phyloP scores from a whole-genome alignment of 2,329 filamentous ascomycete genomes.

The Pseudogymnoascus sp. region DNA sequence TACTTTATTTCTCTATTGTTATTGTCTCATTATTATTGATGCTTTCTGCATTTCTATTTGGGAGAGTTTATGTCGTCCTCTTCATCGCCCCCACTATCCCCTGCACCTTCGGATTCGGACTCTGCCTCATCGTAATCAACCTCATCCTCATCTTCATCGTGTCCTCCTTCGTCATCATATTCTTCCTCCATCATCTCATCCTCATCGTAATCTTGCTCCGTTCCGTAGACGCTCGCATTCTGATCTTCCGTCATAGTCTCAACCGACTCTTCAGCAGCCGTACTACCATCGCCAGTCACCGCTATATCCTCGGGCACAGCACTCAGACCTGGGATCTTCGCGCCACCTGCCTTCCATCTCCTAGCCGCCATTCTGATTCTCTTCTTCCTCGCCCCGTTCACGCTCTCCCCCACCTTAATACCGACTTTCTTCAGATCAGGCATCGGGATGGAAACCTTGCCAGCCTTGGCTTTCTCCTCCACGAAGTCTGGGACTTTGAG shows the following conservation, averaged over 20 bases:
- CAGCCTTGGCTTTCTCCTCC: slow-evolving; percentile 17
- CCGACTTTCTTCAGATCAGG: slow-evolving; percentile 23
- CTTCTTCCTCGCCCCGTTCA: slow-evolving; percentile 17
- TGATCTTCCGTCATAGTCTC: slow-evolving; percentile 25
- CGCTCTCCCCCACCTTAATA: slow-evolving; percentile 15
- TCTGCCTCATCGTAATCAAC: slow-evolving; percentile 22
- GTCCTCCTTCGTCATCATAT: slow-evolving; percentile 23
- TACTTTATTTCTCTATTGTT: background rate
- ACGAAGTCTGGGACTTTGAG: slow-evolving; percentile 32
- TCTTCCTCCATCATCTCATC: slow-evolving; percentile 23
- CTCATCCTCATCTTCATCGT: slow-evolving; percentile 19
- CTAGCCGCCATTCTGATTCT: slow-evolving; percentile 1
- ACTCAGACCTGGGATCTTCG: background rate
- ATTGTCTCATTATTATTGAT: background rate
- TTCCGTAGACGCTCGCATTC: slow-evolving; percentile 19
- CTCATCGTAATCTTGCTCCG: slow-evolving; percentile 15
- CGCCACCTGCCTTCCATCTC: background rate
- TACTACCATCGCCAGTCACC: slow-evolving; percentile 13
- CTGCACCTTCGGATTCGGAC: slow-evolving; percentile 12
- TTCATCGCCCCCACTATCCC: background rate
- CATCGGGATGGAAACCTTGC: slow-evolving; percentile 22
- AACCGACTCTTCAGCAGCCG: slow-evolving; percentile 27
- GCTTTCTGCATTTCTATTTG: background rate
- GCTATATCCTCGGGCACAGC: slow-evolving; percentile 4
- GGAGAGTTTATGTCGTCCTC: background rate